phyloP scores from a whole-genome alignment of 1,284 basidiomycete species.

The Coniferiporia sulphurascens region DNA sequence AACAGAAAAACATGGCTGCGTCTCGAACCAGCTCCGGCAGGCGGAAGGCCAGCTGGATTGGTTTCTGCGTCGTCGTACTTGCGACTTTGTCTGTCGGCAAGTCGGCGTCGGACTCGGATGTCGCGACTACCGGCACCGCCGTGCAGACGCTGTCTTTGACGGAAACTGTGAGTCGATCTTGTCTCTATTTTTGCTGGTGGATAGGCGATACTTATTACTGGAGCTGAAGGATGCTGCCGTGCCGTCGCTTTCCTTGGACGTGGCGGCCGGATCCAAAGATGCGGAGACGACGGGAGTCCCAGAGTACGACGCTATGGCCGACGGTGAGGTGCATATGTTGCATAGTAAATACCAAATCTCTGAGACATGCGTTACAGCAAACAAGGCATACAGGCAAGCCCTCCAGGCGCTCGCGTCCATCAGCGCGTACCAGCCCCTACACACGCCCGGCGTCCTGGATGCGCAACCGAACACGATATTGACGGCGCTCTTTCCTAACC shows the following conservation, averaged over 20 bases:
- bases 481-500: conserved; percentile 57
- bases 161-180: background rate
- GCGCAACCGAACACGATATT: conserved; percentile 48
- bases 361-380: conserved; percentile 36
- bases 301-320: background rate
- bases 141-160: background rate
- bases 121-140: background rate
- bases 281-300: background rate
- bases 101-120: background rate
- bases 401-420: conserved; percentile 56
- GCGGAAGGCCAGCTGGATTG: conserved; percentile 3
- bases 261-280: background rate
- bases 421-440: conserved; percentile 49
- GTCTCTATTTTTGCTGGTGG: background rate
- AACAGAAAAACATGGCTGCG: background rate
- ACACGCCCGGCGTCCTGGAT: conserved; percentile 44
- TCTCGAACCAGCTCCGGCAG: background rate
- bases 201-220: background rate
- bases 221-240: background rate
- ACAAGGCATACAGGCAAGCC: conserved; percentile 68
- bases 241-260: background rate
- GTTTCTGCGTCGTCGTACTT: conserved; percentile 1
- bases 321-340: background rate
- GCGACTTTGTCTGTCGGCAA: background rate
- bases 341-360: conserved; percentile 19